A percentile compares a stretch with the other conserved stretches of the same genome.
Conservation (phyloP, 2,329 filamentous ascomycete genomes). For the Emmonsiellopsis sp. region DNA sequence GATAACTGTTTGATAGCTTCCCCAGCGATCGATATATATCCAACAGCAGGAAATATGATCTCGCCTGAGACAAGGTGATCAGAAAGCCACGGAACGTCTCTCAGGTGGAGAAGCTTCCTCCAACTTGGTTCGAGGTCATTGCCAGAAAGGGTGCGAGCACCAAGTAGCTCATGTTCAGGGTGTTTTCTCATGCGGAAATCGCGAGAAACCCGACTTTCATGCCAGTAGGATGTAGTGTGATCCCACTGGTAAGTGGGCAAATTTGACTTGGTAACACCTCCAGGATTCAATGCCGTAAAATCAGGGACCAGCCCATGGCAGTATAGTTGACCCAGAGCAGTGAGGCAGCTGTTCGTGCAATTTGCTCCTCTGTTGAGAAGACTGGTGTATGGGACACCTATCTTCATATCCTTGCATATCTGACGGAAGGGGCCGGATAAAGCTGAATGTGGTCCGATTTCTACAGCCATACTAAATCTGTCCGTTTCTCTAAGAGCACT, state of each 20-base stretch:
- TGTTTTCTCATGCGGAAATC: conserved; percentile 13
- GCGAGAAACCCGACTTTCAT: conserved; percentile 15
- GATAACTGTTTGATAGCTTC: conserved; percentile 25
- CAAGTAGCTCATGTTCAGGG: conserved; percentile 15
- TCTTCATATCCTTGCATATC: background rate
- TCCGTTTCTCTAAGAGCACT: conserved; percentile 1
- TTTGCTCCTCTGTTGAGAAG: conserved; percentile 4
- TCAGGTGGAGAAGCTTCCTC: conserved; percentile 30
- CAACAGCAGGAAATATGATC: conserved; percentile 35
- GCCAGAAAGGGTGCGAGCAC: conserved; percentile 20
- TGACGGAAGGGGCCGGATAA: conserved; percentile 5
- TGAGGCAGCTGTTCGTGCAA: conserved; percentile 1
- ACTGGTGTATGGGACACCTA: background rate
- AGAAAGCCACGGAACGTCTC: conserved; percentile 28
- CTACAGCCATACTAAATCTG: conserved; percentile 3
- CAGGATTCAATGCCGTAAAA: background rate
- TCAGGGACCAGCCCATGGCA: background rate
- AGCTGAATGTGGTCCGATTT: conserved; percentile 8
- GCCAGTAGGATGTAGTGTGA: conserved; percentile 15
- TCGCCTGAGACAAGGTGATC: conserved; percentile 34
- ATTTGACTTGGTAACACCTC: conserved; percentile 11
- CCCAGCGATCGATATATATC: conserved; percentile 34
- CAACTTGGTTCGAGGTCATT: conserved; percentile 26
- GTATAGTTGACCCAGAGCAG: background rate
- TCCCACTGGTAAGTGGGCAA: conserved; percentile 23